phyloP scores from a whole-genome alignment of 1,284 basidiomycete species.

The Ceratobasidium theobromae region DNA sequence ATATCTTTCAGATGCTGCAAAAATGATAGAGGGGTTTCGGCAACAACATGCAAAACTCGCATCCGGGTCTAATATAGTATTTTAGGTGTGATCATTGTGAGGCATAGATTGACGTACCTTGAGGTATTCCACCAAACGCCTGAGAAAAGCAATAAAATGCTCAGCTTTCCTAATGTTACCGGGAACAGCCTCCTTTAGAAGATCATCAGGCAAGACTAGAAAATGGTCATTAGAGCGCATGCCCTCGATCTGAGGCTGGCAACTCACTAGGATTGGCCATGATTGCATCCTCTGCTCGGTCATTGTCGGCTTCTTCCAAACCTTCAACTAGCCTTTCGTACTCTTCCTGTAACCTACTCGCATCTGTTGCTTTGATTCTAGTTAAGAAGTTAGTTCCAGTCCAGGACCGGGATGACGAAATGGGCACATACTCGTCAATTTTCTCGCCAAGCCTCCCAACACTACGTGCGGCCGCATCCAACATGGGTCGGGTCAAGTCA shows the following conservation, averaged over 20 bases:
- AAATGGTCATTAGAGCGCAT: background rate
- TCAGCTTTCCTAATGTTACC: constrained; percentile 99
- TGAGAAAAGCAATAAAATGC: constrained; percentile 98
- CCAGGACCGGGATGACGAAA: background rate
- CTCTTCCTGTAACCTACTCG: constrained; percentile 93
- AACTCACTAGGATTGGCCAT: constrained; percentile 82
- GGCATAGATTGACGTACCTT: constrained; percentile 60
- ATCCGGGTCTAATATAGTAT: no score
- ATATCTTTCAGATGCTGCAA: constrained; percentile 98
- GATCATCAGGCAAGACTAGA: constrained; percentile 88
- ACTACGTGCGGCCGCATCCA: constrained; percentile 92
- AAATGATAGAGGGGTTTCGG: constrained; percentile 95
- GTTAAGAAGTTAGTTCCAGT: background rate
- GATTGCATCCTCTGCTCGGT: constrained; percentile 76
- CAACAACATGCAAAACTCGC: no score
- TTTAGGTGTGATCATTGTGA: constrained; percentile 9
- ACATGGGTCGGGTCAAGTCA: constrained; percentile 97
- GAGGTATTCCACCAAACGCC: constrained; percentile 97
- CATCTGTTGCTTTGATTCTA: constrained; percentile 93
- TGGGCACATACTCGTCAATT: constrained; percentile 79
- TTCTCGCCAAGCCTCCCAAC: constrained; percentile 86
- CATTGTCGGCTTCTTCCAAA: constrained; percentile 72
- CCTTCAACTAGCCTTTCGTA: constrained; percentile 97
- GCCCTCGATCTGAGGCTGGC: constrained; percentile 25
- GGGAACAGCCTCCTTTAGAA: constrained; percentile 93